These are phyloP conservation scores for Trichoderma erinaceum DNA, from an alignment of 495 filamentous ascomycete genomes.

Conservation along the genomic window DNA sequence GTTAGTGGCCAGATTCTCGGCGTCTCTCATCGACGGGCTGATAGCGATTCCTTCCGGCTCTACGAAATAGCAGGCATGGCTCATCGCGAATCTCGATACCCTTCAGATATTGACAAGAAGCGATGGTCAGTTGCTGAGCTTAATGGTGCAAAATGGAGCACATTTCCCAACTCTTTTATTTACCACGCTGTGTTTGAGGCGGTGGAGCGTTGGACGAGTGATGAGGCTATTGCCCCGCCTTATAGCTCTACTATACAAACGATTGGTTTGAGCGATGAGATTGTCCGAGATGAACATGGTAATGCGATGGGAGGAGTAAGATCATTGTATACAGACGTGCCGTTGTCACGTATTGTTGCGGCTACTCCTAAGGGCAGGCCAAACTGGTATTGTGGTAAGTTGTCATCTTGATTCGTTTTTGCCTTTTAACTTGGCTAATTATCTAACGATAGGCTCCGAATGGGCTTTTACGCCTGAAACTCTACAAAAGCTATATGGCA, in stretches of 20 bases:
- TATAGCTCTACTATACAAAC: not conserved
- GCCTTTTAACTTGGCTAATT: not conserved
- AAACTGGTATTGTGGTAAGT: not conserved
- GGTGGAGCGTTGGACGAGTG: not conserved
- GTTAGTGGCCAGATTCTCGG: not conserved
- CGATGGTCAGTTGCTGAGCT: not conserved
- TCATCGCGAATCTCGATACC: not conserved
- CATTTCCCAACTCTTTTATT: not conserved
- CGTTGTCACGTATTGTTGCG: not conserved
- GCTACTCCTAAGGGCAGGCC: not conserved
- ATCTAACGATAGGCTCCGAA: not conserved
- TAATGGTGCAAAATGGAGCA: not conserved
- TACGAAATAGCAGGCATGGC: not conserved
- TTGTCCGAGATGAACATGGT: not conserved
- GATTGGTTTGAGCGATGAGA: not conserved
- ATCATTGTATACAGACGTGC: not conserved
- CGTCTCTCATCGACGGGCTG: not conserved
- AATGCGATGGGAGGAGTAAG: not conserved
- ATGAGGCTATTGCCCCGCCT: not conserved
- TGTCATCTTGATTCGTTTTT: not conserved
- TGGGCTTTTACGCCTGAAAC: not conserved
- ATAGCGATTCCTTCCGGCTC: not conserved
- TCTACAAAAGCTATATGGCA: not conserved
- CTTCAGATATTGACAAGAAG: not conserved
- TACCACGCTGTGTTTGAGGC: not conserved